Evolutionary conservation across 2,329 filamentous ascomycete genomes (phyloP), one percentile per base, ranked within the genome.

Genomic region (Claviceps spartinae): DNA sequence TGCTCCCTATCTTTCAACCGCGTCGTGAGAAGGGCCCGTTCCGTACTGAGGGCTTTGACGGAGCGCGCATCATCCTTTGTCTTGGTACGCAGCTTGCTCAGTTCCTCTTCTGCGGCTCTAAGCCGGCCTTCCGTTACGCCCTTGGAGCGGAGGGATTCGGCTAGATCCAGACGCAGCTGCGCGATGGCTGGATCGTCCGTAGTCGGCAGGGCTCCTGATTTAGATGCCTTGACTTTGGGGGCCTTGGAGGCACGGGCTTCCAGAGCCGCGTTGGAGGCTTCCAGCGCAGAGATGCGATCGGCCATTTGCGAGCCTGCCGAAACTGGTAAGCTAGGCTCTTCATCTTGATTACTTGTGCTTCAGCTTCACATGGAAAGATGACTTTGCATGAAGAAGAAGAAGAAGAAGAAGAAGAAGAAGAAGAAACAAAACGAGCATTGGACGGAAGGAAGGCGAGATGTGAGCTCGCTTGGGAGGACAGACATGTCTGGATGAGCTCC

Each of bases 1-100:
- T 94, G 87, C 55, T 94, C 88, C 34, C 86, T 75, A 65, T 96
- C 91, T 56, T 79, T 82, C 42, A 95, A 70, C 56, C 83, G 83
- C 43, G 81, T 76, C 48, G 78, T 73, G 18, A 93, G 70, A 2
- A 73, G 67, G 18, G 76, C 73, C 37, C 80, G 78, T 60, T 89
- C 82, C 24, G 73, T 69, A 20, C 81, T 78, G 18, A 94, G 70
- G 22, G 77, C 71, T 16, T 73, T 70, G 49, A 95, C 75, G 18
- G 75, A 73, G 58, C 75, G 77, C 7, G 71, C 67, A 53, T 91
- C 83, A n/a, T 72, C 69, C 45, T 73, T 74, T 5, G 74, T 74
- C 59, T 80, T 79, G 36, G 72, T 65, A 41, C 80, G 82, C n/a
- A 89, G 68, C 26, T 74, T 75, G 42, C 75, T 69, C 40, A 90